Base-by-base conservation (phyloP, 1,139 yeast species). In the Diutina mesorugosa region DNA sequence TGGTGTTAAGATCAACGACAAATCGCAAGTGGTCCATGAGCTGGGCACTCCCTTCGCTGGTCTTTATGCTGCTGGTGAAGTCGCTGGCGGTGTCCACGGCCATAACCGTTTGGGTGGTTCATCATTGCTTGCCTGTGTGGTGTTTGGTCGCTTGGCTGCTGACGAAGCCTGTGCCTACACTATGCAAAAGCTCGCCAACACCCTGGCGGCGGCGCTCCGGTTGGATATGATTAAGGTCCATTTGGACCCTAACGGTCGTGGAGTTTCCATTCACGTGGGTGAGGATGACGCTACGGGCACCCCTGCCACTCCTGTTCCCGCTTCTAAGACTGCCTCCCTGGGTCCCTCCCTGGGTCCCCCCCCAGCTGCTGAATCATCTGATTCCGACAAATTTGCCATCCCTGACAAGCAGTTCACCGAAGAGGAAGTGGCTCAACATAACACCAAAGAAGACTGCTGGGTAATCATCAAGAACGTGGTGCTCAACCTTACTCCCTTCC, bases 11-110 rank as follows among this genome's bases (percentile, higher is more conserved):
- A 84, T 86, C 64, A 81, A 85, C 64, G 78, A 75, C 53, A 69
- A 75, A 55, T 72, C 86, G 0, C 79, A 83, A 62, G 89, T 86
- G 1, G 61, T 85, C 55, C 71, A 74, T 56, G 69, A 70, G 45
- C 65, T 68, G 12, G 72, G 72, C n/a, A 61, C 60, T 1, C 75
- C 81, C 2, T 80, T 85, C 61, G 72, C 70, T 46, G 91, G 90
- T 1, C 69, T 85, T 45, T 87, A 76, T 66, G 93, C 93, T 2
- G 87, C 87, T 30, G 95, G 95, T 38, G 95, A 87, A 67, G 80
- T 86, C 18, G 87, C 90, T 16, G 95, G 95, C 30, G 95, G 93
- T 55, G 85, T 87, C 18, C 95, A 87, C 65, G 95, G 95, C 12
- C 83, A 80, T 55, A 85, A 85, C 66, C 76, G 93, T 65, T 71